These are phyloP conservation scores for Rhynchosporium agropyri DNA, from an alignment of 2,329 filamentous ascomycete species.

Conservation along the genomic window DNA sequence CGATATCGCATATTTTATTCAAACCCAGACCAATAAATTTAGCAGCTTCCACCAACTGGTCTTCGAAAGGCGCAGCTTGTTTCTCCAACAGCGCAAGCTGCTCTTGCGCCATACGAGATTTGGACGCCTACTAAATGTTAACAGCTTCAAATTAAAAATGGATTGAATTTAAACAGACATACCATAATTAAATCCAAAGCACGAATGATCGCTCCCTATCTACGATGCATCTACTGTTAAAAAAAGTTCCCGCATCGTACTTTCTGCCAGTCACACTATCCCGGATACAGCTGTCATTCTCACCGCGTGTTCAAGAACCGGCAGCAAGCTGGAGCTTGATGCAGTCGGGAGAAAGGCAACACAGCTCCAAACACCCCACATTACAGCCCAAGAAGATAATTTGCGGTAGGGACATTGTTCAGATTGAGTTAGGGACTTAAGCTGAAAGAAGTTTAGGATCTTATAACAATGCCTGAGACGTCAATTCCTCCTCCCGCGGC, in stretches of 20 bases:
- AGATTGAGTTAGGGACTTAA: not conserved
- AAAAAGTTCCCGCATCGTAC: not conserved
- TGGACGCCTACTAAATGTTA: conserved; percentile 32
- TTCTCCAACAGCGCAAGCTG: conserved; percentile 42
- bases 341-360: conserved; percentile 14
- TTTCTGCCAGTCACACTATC: conserved; percentile 24
- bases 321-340: not conserved
- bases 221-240: not conserved
- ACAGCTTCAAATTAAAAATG: conserved; percentile 16
- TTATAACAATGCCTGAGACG: conserved; percentile 38
- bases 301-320: conserved; percentile 19
- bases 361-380: conserved; percentile 10
- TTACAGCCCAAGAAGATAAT: conserved; percentile 18
- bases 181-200: conserved; percentile 27
- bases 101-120: conserved; percentile 41
- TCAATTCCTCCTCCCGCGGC: conserved; percentile 58
- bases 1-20: conserved; percentile 28
- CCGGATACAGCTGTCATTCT: conserved; percentile 16
- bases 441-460: conserved; percentile 17
- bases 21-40: conserved; percentile 41
- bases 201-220: not conserved
- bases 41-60: conserved; percentile 42
- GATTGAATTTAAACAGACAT: conserved; percentile 6
- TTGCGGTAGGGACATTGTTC: conserved; percentile 28
- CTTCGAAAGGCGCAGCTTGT: conserved; percentile 41